phyloP scores from a whole-genome alignment of 176 grass and related monocot genomes.

The Echinochloa phyllopogon region DNA sequence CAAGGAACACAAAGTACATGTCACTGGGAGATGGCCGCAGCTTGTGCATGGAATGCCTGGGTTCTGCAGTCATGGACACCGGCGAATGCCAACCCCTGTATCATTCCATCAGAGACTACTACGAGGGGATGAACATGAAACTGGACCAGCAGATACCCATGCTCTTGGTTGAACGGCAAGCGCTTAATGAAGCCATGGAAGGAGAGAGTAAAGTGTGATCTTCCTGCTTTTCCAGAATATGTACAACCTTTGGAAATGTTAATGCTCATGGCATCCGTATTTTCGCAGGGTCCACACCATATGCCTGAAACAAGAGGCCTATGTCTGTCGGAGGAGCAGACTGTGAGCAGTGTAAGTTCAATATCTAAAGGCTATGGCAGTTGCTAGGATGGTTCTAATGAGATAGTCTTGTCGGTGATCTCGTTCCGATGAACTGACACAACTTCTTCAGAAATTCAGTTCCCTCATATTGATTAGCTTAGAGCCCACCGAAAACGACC shows the following conservation, averaged over 20 bases:
- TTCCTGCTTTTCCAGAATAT: not conserved
- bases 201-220: conserved; percentile 67
- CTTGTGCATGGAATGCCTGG: conserved; percentile 87
- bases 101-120: conserved; percentile 92
- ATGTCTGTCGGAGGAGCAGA: conserved; percentile 94
- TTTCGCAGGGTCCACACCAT: conserved; percentile 77
- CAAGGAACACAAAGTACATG: conserved; percentile 77
- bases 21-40: conserved; percentile 80
- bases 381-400: not conserved
- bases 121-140: conserved; percentile 98
- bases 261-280: not conserved
- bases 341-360: conserved; percentile 80
- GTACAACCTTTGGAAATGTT: not conserved
- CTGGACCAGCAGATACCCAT: conserved; percentile 97
- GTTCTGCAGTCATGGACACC: conserved; percentile 90
- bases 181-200: conserved; percentile 98
- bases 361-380: not conserved
- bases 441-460: conserved; percentile 4
- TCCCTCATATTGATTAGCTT: not conserved
- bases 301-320: conserved; percentile 96
- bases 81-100: conserved; percentile 90
- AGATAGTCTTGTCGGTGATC: not conserved
- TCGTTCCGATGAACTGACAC: not conserved
- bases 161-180: conserved; percentile 97
- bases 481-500: not conserved